Conservation (phyloP, 2,329 filamentous ascomycete species). For the Whalleya microplaca region DNA sequence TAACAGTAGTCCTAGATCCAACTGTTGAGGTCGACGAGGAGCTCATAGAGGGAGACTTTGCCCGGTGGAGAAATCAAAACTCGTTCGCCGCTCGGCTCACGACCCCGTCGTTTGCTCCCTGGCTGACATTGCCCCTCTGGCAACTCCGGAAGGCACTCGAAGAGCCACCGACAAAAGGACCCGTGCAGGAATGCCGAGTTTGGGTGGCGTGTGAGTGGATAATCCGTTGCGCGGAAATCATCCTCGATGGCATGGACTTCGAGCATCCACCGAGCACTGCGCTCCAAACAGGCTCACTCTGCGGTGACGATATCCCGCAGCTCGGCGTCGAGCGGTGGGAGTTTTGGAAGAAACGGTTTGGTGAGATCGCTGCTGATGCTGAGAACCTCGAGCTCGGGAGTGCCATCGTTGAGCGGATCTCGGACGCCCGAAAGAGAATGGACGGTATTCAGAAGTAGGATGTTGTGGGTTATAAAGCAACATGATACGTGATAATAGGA, state of each 20-base stretch:
- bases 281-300: conserved; percentile 1
- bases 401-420: conserved; percentile 4
- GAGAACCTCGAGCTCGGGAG: conserved; percentile 1
- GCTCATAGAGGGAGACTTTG: neutral
- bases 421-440: conserved; percentile 4
- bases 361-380: neutral
- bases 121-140: neutral
- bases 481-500: too few species aligned
- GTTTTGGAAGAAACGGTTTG: conserved; percentile 12
- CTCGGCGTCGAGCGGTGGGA: conserved; percentile 3
- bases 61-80: conserved; percentile 4
- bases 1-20: too few species aligned
- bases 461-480: too few species aligned
- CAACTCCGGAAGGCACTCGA: neutral
- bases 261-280: neutral
- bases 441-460: neutral
- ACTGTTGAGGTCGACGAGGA: too few species aligned
- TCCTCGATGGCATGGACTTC: conserved; percentile 1
- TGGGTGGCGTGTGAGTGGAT: conserved; percentile 13
- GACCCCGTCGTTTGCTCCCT: neutral
- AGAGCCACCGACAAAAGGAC: neutral
- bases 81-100: conserved; percentile 5
- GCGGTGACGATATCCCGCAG: neutral
- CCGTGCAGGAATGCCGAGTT: conserved; percentile 3
- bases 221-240: neutral